Evolutionary conservation across 495 filamentous ascomycete genomes (phyloP), one percentile per base, ranked within the genome.

Genomic region (Penicillium nucicola): DNA sequence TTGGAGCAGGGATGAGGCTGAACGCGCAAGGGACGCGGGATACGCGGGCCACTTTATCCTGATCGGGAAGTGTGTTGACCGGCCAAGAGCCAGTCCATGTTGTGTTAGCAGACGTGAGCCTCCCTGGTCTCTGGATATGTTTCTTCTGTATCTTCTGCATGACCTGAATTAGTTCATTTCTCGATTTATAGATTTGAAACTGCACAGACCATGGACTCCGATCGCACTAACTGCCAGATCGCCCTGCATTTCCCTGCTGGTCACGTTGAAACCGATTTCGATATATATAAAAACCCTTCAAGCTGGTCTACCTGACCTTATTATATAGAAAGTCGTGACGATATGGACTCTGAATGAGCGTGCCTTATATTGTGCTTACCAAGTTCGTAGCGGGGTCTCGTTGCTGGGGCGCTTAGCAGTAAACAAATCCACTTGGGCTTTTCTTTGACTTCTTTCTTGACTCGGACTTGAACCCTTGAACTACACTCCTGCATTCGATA

Each of bases 21-120:
- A 25, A 45, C 35, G 17, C 40, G 33, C 43, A 38, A 37, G 41
- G 38, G 41, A 60, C 49, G 58, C 50, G 50, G 55, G 50, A 50
- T 45, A 65, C 66, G 69, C 65, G 67, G 64, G 58, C 65, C 72
- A 76, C 70, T 76, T 74, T 74, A 70, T 68, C 72, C 70, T 67
- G 38, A 71, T 72, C 56, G 58, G 69, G 72, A 54, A 76, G 44
- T 74, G 34, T 70, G 71, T 74, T 74, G 63, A 71, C 45, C 5
- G 20, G 20, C 20, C 20, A 5, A 3, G 5, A 22, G 20, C 5
- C 20, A 3, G 20, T 22, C 2, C 20, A 22, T 22, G 20, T 22
- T 11, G 28, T 15, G 33, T 50, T 28, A 33, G 31, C 6, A 12
- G 36, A 20, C 9, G 9, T 34, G n/a, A 28, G 13, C 13, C 25